These are phyloP conservation scores for Bipolaris sorokiniana DNA, from an alignment of 2,329 filamentous ascomycete genomes.

Conservation along the genomic window DNA sequence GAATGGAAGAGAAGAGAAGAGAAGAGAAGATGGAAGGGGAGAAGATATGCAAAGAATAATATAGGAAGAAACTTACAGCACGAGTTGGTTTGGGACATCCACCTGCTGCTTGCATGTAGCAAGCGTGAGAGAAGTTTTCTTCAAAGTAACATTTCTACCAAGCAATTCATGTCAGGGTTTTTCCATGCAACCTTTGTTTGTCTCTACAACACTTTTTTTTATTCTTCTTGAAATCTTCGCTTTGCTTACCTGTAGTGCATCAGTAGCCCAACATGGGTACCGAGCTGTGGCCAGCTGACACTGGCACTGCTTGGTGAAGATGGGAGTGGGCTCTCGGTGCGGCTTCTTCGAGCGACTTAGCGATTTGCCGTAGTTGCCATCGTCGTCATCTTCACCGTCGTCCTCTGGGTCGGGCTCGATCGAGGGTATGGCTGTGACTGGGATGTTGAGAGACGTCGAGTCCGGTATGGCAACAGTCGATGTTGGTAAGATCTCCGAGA, in stretches of 20 bases:
- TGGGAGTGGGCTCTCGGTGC: constrained; percentile 60
- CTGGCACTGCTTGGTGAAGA: constrained; percentile 60
- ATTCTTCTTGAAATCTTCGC: background rate
- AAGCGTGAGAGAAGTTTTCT: constrained; percentile 38
- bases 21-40: background rate
- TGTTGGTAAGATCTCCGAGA: constrained; percentile 14
- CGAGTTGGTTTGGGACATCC: constrained; percentile 39
- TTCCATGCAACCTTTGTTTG: background rate
- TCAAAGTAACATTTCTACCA: constrained; percentile 38
- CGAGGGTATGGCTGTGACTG: constrained; percentile 19
- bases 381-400: constrained; percentile 12
- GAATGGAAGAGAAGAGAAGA: background rate
- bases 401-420: constrained; percentile 9
- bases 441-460: constrained; percentile 35
- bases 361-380: background rate
- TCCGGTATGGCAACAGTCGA: constrained; percentile 20
- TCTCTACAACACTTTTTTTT: background rate
- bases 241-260: constrained; percentile 35
- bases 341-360: constrained; percentile 49
- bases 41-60: background rate
- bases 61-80: constrained; percentile 22
- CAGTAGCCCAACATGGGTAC: constrained; percentile 41
- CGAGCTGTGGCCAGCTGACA: constrained; percentile 31
- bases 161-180: constrained; percentile 6
- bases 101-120: constrained; percentile 36